phyloP scores from a whole-genome alignment of 257 asterid genomes.

The Primulina tabacum region DNA sequence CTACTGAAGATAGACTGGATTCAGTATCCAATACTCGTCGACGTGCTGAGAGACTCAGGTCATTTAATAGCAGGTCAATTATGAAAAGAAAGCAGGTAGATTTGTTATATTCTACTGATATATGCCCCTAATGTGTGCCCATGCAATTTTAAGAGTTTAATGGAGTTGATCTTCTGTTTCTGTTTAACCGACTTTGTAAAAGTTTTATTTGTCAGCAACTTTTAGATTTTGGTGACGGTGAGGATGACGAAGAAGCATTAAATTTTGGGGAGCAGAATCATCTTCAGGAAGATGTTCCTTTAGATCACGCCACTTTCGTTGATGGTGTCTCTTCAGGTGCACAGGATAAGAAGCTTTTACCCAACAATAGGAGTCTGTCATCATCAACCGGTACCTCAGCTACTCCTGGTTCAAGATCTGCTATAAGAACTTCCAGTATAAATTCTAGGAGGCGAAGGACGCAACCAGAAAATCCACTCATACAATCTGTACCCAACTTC shows the following conservation, averaged over 20 bases:
- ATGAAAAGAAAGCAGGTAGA: conserved; percentile 73
- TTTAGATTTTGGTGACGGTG: conserved; percentile 62
- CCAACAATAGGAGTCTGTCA: conserved; percentile 44
- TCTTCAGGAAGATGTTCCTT: conserved; percentile 38
- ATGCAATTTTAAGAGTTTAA: conserved; percentile 25
- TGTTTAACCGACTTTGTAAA: conserved; percentile 47
- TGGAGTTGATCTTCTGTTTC: conserved; percentile 33
- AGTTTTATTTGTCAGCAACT: conserved; percentile 62
- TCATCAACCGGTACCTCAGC: conserved; percentile 57
- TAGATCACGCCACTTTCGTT: conserved; percentile 38
- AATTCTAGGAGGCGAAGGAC: conserved; percentile 58
- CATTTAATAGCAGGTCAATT: conserved; percentile 57
- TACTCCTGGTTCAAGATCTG: conserved; percentile 55
- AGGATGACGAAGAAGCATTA: conserved; percentile 51
- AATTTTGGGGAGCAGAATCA: conserved; percentile 42
- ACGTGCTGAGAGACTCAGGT: conserved; percentile 80
- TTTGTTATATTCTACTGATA: conserved; percentile 26
- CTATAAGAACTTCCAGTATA: conserved; percentile 44
- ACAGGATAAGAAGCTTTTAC: conserved; percentile 51
- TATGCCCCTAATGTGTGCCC: conserved; percentile 11
- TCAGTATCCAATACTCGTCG: conserved; percentile 43
- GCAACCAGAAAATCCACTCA: conserved; percentile 80
- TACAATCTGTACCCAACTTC: conserved; percentile 87
- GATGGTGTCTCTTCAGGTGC: conserved; percentile 44
- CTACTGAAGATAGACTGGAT: conserved; percentile 47